A percentile compares a stretch with the other conserved stretches of the same genome.
Evolutionary conservation across 768 basidiomycete genomes (phyloP).

Genomic region (Agrocybe praecox): DNA sequence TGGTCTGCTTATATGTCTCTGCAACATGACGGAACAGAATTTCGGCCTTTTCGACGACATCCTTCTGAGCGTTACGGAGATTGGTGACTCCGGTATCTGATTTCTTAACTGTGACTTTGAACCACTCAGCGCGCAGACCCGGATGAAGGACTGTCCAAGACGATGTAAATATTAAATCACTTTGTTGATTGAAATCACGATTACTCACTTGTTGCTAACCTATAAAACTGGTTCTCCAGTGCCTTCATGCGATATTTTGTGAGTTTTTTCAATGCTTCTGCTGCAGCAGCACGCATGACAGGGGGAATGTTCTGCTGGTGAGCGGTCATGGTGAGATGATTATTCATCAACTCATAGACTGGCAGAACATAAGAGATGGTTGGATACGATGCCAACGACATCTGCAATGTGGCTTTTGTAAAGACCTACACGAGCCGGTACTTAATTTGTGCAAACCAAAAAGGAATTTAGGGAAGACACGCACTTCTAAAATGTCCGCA

Average conservation of each 20-base stretch:
- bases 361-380: conserved; percentile 34
- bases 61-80: background rate
- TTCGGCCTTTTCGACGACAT: conserved; percentile 8
- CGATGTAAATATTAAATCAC: too few relatives aligned
- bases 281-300: background rate
- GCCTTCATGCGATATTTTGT: conserved; percentile 24
- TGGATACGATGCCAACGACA: conserved; percentile 23
- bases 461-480: background rate
- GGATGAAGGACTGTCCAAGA: conserved; percentile 32
- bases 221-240: conserved; percentile 23
- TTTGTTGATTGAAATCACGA: too few relatives aligned
- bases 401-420: conserved; percentile 27
- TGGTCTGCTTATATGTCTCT: background rate
- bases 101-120: conserved; percentile 5
- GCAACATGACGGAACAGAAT: background rate
- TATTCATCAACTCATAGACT: conserved; percentile 26
- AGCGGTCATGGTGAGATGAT: conserved; percentile 13
- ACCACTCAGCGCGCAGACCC: conserved; percentile 23
- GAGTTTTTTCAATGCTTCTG: conserved; percentile 26
- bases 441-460: too few relatives aligned
- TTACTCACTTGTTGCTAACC: conserved; percentile 29
- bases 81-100: too few relatives aligned
- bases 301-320: too few relatives aligned
- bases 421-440: conserved; percentile 21
- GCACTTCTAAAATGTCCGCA: conserved; percentile 18